Evolutionary conservation across 2,329 filamentous ascomycete genomes (phyloP).

Genomic region (Fusarium bactridioides): DNA sequence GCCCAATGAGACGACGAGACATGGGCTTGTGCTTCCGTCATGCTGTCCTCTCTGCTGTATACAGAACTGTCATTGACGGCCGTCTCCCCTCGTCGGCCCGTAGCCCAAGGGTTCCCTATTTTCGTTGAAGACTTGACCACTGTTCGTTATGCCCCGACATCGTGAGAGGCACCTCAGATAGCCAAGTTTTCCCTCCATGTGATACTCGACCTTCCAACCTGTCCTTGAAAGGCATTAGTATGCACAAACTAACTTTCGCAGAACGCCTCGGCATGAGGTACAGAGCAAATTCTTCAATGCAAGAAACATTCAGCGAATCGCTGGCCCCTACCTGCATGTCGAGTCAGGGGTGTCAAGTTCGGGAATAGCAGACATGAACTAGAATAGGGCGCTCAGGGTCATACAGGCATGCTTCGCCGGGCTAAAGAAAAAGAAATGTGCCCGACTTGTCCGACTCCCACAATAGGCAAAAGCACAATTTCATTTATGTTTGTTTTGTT

Average conservation of each 20-base stretch:
- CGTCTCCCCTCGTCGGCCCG: slow-evolving; percentile 3
- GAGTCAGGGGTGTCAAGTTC: slow-evolving; percentile 27
- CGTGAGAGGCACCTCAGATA: neutral
- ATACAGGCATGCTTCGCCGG: neutral
- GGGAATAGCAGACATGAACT: slow-evolving; percentile 30
- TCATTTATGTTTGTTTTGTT: slow-evolving; percentile 1
- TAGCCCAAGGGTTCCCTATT: slow-evolving; percentile 3
- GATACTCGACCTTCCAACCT: neutral
- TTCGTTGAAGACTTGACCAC: neutral
- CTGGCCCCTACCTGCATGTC: slow-evolving; percentile 15
- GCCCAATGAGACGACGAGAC: neutral
- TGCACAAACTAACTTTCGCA: neutral
- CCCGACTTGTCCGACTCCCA: neutral
- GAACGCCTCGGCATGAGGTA: slow-evolving; percentile 25
- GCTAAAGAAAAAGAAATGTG: slow-evolving; percentile 10
- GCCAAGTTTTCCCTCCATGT: neutral
- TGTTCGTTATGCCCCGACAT: neutral
- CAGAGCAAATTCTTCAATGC: slow-evolving; percentile 1
- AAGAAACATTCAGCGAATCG: slow-evolving; percentile 16
- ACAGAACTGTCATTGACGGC: slow-evolving; percentile 28
- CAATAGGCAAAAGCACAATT: neutral
- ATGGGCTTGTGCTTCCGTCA: slow-evolving; percentile 16
- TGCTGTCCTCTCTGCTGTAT: slow-evolving; percentile 16
- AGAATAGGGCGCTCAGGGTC: neutral
- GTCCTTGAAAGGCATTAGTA: neutral